Evolutionary conservation across 352 stramenopile species (phyloP), one percentile per base, ranked within the genome.

Genomic region (Aphanomyces astaci): DNA sequence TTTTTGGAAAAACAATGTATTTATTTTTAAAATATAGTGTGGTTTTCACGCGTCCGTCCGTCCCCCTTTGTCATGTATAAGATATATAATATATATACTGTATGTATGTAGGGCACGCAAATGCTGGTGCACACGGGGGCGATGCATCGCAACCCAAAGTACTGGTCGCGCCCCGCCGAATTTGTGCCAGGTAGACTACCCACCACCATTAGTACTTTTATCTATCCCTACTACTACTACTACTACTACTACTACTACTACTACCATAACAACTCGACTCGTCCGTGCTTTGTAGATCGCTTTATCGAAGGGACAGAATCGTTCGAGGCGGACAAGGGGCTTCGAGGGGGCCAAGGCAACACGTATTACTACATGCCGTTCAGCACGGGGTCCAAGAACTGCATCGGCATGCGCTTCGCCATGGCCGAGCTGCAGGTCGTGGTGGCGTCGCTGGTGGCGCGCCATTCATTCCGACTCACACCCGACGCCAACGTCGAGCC

Each of bases 281-380:
- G n/a, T n/a, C n/a, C n/a, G n/a, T n/a, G n/a, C n/a, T n/a, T n/a
- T n/a, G n/a, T 66, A 66, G 59, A 66, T 13, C 59, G 59, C 5
- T 66, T 66, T 28, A 3, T 66, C 11, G 59, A 66, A 9, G 30
- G 25, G 15, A 30, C 59, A 13, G 59, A 52, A 5, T 19, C 43
- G 10, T 52, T 33, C 15, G 5, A 19, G 1, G 43, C 40, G 2
- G 59, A 66, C 59, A 66, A 56, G 59, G 59, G 2, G 27, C 36
- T 66, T 0, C 59, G 59, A 13, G 27, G 28, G 15, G 59, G 59
- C 11, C 59, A 43, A 15, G 59, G 59, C 40, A 66, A 66, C 30
- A 66, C 59, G 2, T 66, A 52, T 43, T 66, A 52, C 36, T 66
- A 66, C 59, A 66, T 66, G 59, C 59, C 59, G 30, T 66, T 66